phyloP scores from a whole-genome alignment of 495 filamentous ascomycete genomes.

The Penicillium cosmopolitanum region DNA sequence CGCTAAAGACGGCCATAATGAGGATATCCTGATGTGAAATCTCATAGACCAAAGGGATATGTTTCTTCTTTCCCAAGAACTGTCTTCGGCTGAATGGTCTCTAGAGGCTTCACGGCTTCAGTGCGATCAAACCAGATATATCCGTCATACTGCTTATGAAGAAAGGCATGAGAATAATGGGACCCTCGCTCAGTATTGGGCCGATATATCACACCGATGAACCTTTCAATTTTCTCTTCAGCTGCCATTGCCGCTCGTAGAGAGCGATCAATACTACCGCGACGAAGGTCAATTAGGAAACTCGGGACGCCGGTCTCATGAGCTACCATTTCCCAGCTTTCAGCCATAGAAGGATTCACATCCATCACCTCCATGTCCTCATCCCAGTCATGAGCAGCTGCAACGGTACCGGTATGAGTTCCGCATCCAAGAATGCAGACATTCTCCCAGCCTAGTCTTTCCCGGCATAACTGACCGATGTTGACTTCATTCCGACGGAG shows the following conservation, averaged over 20 bases:
- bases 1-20: too few species aligned
- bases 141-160: constrained; percentile 61
- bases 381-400: constrained; percentile 59
- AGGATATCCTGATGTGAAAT: not conserved
- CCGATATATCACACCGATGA: constrained; percentile 64
- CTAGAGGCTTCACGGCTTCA: constrained; percentile 53
- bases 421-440: constrained; percentile 57
- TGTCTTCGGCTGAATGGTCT: constrained; percentile 54
- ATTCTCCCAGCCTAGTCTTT: constrained; percentile 48
- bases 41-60: constrained; percentile 61
- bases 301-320: constrained; percentile 48
- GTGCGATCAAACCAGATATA: constrained; percentile 62
- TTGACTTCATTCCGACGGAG: constrained; percentile 53
- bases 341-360: constrained; percentile 43
- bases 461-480: constrained; percentile 59
- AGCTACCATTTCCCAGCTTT: constrained; percentile 51
- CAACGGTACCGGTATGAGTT: constrained; percentile 60
- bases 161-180: constrained; percentile 57
- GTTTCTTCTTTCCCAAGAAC: constrained; percentile 53
- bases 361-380: constrained; percentile 60
- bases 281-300: constrained; percentile 56
- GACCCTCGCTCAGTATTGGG: constrained; percentile 57
- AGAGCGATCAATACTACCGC: constrained; percentile 34
- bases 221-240: constrained; percentile 52
- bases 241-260: constrained; percentile 44